phyloP scores from a whole-genome alignment of 345 rosid species.

The Populus deltoides region DNA sequence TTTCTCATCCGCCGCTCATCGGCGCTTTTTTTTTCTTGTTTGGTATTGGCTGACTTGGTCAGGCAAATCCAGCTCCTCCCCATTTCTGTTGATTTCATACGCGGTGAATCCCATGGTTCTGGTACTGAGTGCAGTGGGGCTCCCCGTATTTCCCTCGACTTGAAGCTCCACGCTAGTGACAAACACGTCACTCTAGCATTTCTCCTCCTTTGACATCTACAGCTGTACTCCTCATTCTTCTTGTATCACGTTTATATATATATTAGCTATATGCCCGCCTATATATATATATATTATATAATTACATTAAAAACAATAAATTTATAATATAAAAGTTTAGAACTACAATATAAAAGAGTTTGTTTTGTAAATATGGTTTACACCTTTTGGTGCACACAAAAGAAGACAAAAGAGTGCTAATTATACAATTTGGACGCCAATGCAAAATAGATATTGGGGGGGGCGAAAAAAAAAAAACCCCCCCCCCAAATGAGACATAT shows the following conservation, averaged over 20 bases:
- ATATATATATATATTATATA: no score
- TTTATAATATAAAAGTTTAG: no score
- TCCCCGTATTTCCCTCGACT: conserved; percentile 61
- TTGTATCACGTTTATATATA: neutral
- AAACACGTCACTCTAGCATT: conserved; percentile 70
- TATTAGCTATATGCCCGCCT: no score
- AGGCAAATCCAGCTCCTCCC: conserved; percentile 61
- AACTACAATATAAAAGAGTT: no score
- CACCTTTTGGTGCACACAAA: no score
- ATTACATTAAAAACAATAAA: no score
- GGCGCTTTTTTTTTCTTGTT: conserved; percentile 46
- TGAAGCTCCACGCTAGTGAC: conserved; percentile 58
- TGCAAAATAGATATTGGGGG: no score
- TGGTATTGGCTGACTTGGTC: conserved; percentile 81
- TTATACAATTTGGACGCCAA: no score
- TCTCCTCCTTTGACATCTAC: neutral
- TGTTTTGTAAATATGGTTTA: no score
- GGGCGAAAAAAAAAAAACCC: no score
- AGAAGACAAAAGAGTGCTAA: no score
- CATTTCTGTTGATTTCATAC: conserved; percentile 56
- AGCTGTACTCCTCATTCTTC: neutral
- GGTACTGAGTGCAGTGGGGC: conserved; percentile 54
- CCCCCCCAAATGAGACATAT: no score
- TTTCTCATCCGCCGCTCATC: conserved; percentile 48
- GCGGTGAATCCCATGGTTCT: conserved; percentile 76